Base-by-base conservation (phyloP, 441 rosid genomes). In the Syzygium syzygioides region DNA sequence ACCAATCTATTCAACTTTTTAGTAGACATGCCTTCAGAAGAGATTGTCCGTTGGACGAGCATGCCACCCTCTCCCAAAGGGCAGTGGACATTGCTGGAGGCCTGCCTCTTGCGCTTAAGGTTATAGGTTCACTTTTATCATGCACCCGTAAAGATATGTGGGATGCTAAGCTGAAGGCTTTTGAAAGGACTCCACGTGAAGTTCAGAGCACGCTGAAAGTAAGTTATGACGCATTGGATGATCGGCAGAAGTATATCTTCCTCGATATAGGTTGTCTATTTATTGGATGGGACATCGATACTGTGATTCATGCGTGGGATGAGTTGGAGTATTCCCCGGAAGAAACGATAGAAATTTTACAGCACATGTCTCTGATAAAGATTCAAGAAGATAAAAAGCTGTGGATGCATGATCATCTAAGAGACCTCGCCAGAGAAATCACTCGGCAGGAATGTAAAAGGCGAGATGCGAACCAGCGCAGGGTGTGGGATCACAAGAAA, bases 221-320 rank as follows among this genome's bases (percentile, higher is more conserved):
- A 28, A 71, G 87, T 52, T 88, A 86, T n/a, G 90, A 88, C 18
- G 55, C 71, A 1, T 76, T 88, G 50, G 87, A 88, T 9, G 20
- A 55, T 54, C 85, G 55, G 54, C 85, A 85, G 25, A 79, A 88
- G 32, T 48, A 88, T 13, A 85, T 88, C 34, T 88, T 88, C 55
- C 90, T 88, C 28, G 90, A 88, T 19, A 85, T 88, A 32, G 90
- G 56, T 25, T 88, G 90, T 52, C 55, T 88, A 41, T 54, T 28
- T 15, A 84, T 48, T 28, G 26, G 55, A 17, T 57, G 11, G 9
- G 87, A 68, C 4, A 26, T 26, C 3, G 37, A 53, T 8, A 26
- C 13, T 1, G 59, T 87, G 30, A 26, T 10, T 19, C 37, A 88
- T 57, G 68, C 85, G 71, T 88, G 87, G 89, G 85, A 88, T 1